These are phyloP conservation scores for Buxus sempervirens DNA, from an alignment of 164 flowering plant genomes.

Conservation along the genomic window DNA sequence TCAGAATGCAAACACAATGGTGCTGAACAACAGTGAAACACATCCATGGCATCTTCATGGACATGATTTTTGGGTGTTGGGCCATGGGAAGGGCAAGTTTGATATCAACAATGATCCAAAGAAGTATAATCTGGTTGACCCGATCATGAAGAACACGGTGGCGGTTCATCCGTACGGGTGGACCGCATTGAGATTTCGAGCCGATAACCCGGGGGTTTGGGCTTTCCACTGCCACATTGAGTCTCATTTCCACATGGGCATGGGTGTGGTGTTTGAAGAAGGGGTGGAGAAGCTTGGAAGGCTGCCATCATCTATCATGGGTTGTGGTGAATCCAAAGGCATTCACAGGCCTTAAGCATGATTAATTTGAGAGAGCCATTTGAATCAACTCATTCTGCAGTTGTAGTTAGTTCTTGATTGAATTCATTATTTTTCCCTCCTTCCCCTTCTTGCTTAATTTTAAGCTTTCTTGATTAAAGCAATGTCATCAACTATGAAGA, in stretches of 20 bases:
- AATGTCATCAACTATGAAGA: too few species aligned
- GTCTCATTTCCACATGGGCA: slow-evolving; percentile 10
- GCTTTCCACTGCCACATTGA: slow-evolving; percentile 14
- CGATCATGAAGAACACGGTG: slow-evolving; percentile 27
- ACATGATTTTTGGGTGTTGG: slow-evolving; percentile 34
- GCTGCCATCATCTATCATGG: background rate
- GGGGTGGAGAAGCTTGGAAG: slow-evolving; percentile 8
- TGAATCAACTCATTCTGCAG: too few species aligned
- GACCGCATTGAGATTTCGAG: slow-evolving; percentile 25
- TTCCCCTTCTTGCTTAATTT: too few species aligned
- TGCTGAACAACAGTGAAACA: slow-evolving; percentile 43
- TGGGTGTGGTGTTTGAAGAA: slow-evolving; percentile 14
- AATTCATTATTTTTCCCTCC: too few species aligned
- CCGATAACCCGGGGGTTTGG: slow-evolving; percentile 26
- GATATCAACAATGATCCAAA: slow-evolving; percentile 8
- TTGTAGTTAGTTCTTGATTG: too few species aligned
- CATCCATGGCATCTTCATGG: slow-evolving; percentile 48
- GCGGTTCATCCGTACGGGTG: slow-evolving; percentile 23
- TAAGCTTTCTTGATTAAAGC: too few species aligned
- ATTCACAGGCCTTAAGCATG: background rate
- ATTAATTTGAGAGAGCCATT: too few species aligned
- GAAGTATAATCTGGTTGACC: slow-evolving; percentile 23
- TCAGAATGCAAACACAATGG: slow-evolving; percentile 59
- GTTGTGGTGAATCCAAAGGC: slow-evolving; percentile 1
- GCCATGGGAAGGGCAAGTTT: slow-evolving; percentile 33